Evolutionary conservation across 768 basidiomycete species (phyloP).

Genomic region (Gloeophyllum trabeum): DNA sequence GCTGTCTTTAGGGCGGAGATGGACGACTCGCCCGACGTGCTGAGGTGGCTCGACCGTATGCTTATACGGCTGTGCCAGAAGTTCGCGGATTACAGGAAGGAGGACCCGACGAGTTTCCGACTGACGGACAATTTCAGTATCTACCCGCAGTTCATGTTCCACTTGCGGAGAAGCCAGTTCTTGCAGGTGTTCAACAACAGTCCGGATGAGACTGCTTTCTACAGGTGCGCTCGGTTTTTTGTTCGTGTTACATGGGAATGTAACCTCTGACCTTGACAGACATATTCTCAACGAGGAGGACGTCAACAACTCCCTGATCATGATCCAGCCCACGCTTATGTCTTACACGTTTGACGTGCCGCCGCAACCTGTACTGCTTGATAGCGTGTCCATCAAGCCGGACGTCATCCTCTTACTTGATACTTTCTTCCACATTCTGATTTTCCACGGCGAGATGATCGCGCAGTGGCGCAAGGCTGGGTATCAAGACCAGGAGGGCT

Average conservation of each 20-base stretch:
- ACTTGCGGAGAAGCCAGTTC: conserved; percentile 93
- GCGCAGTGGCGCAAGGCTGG: conserved; percentile 98
- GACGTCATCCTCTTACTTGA: conserved; percentile 95
- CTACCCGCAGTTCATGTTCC: conserved; percentile 99
- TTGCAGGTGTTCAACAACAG: conserved; percentile 99
- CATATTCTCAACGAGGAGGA: conserved; percentile 95
- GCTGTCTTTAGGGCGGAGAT: conserved; percentile 99
- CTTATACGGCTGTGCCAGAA: conserved; percentile 97
- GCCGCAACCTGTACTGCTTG: conserved; percentile 90
- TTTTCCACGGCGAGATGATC: conserved; percentile 97
- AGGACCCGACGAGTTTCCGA: conserved; percentile 90
- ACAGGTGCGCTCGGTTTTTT: conserved; percentile 53
- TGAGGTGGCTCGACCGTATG: conserved; percentile 98
- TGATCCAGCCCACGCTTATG: conserved; percentile 99
- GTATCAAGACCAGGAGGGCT: conserved; percentile 97
- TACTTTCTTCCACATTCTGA: conserved; percentile 99
- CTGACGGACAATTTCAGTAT: conserved; percentile 95
- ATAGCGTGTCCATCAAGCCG: conserved; percentile 95
- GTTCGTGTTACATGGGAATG: background rate
- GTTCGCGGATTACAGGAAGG: conserved; percentile 97
- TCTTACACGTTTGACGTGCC: conserved; percentile 90
- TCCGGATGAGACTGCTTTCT: conserved; percentile 98
- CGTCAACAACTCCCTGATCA: conserved; percentile 97
- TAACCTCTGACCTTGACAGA: conserved; percentile 27
- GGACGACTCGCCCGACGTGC: conserved; percentile 92